Evolutionary conservation across 148 eudicot genomes (phyloP).

Genomic region (Rhododendron williamsianum): DNA sequence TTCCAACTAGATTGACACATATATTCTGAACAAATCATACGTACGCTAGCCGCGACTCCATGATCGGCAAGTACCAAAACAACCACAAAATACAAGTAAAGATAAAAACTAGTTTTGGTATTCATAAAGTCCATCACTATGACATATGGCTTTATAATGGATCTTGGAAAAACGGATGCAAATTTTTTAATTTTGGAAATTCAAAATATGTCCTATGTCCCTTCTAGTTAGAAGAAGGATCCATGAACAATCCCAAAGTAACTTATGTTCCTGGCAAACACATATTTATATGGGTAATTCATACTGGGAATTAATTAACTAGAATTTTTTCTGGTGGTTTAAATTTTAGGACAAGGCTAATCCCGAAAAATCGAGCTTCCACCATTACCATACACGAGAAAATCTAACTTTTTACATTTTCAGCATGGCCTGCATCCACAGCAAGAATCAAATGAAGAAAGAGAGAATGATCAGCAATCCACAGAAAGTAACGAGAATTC

Average conservation of each 20-base stretch:
- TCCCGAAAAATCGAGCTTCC: too few species aligned
- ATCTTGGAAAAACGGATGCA: neutral
- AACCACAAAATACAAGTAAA: too few species aligned
- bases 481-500: slow-evolving; percentile 26
- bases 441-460: slow-evolving; percentile 24
- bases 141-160: neutral
- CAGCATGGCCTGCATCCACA: slow-evolving; percentile 18
- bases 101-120: too few species aligned
- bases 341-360: neutral
- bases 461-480: slow-evolving; percentile 13
- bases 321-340: neutral
- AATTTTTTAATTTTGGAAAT: neutral
- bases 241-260: neutral
- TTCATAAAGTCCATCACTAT: too few species aligned
- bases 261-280: neutral
- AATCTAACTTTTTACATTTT: neutral
- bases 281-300: neutral
- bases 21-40: too few species aligned
- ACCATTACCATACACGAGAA: neutral
- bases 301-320: neutral
- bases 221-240: neutral
- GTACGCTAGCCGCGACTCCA: too few species aligned
- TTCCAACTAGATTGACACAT: too few species aligned
- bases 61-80: too few species aligned
- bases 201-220: neutral